Conservation (phyloP, 2,329 filamentous ascomycete species). For the Seiridium cupressi region DNA sequence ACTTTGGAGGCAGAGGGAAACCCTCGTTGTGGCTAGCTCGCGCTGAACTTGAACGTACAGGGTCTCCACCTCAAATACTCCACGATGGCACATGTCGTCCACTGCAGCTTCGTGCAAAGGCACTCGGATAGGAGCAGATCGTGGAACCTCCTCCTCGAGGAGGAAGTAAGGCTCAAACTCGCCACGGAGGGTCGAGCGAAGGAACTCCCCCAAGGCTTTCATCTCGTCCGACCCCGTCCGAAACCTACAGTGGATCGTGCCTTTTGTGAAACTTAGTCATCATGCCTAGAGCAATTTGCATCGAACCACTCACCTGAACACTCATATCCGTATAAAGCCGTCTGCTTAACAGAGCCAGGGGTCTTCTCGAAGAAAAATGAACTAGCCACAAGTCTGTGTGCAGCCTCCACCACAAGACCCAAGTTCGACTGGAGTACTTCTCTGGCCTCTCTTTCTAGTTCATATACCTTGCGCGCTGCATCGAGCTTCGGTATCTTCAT, state of each 20-base stretch:
- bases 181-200: slow-evolving; percentile 23
- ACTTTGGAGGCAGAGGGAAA: slow-evolving; percentile 24
- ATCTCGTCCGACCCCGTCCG: slow-evolving; percentile 21
- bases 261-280: slow-evolving; percentile 8
- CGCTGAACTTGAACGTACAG: slow-evolving; percentile 18
- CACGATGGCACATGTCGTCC: slow-evolving; percentile 27
- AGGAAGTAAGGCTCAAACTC: slow-evolving; percentile 29
- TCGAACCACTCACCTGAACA: slow-evolving; percentile 21
- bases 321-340: slow-evolving; percentile 18
- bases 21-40: slow-evolving; percentile 20
- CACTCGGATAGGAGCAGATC: slow-evolving; percentile 20
- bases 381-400: slow-evolving; percentile 27
- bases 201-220: slow-evolving; percentile 27
- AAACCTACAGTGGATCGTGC: slow-evolving; percentile 26
- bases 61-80: slow-evolving; percentile 23
- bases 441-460: slow-evolving; percentile 20
- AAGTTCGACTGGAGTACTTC: slow-evolving; percentile 21
- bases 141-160: slow-evolving; percentile 19
- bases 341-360: slow-evolving; percentile 21
- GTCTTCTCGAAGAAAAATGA: slow-evolving; percentile 31
- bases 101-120: slow-evolving; percentile 21
- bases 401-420: slow-evolving; percentile 22
- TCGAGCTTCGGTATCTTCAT: slow-evolving; percentile 6
- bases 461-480: slow-evolving; percentile 6
- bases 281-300: not conserved